phyloP scores from a whole-genome alignment of 1,284 basidiomycete species.

The Inonotus hispidus region DNA sequence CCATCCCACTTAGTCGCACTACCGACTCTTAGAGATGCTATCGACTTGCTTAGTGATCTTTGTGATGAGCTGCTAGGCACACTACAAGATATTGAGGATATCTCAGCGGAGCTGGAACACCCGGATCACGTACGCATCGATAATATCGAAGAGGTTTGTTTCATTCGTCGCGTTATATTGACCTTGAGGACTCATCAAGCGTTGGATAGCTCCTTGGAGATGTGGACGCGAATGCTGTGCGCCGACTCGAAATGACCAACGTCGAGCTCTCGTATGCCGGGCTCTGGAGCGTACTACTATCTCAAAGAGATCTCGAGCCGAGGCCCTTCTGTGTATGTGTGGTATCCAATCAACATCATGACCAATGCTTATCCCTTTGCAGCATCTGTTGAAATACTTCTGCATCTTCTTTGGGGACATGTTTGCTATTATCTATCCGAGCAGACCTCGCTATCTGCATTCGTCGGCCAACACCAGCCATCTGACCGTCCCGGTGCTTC shows the following conservation, averaged over 20 bases:
- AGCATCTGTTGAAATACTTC: conserved; percentile 79
- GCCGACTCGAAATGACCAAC: conserved; percentile 66
- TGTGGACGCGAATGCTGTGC: conserved; percentile 49
- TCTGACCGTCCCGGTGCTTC: conserved; percentile 34
- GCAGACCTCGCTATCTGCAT: neutral
- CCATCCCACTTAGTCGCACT: conserved; percentile 47
- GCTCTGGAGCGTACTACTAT: conserved; percentile 43
- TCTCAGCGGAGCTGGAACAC: conserved; percentile 67
- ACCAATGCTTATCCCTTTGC: conserved; percentile 7
- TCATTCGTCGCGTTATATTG: neutral
- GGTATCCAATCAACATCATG: neutral
- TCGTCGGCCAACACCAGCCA: neutral
- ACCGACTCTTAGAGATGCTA: conserved; percentile 72
- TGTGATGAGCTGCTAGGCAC: conserved; percentile 54
- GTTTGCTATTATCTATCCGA: conserved; percentile 50
- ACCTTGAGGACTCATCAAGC: neutral
- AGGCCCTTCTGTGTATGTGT: conserved; percentile 46
- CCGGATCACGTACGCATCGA: conserved; percentile 65
- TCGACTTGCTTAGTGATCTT: conserved; percentile 63
- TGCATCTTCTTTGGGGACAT: conserved; percentile 85
- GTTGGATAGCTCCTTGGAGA: conserved; percentile 47
- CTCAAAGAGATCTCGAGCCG: conserved; percentile 46
- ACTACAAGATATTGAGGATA: conserved; percentile 61
- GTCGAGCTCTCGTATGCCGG: conserved; percentile 55
- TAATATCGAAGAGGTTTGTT: conserved; percentile 60